These are phyloP conservation scores for Mesembryanthemum crystallinum DNA, from an alignment of 148 eudicot genomes.

Conservation along the genomic window DNA sequence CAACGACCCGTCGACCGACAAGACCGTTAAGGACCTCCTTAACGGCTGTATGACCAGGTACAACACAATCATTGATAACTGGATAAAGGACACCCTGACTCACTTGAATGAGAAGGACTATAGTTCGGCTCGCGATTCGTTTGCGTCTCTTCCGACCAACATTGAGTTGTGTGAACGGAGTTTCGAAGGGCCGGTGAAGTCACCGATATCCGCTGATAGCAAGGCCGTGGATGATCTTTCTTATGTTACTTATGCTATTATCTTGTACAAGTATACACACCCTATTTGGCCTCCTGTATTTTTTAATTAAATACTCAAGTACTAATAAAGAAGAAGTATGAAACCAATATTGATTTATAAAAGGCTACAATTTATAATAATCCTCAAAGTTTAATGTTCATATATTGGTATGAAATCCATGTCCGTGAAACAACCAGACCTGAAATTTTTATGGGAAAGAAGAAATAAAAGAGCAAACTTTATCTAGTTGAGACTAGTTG, in stretches of 20 bases:
- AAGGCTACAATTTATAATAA: too few relatives aligned
- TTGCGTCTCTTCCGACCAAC: not conserved
- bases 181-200: slow-evolving; percentile 1
- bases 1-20: not conserved
- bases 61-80: not conserved
- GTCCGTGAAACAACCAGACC: too few relatives aligned
- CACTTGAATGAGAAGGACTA: not conserved
- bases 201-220: slow-evolving; percentile 12
- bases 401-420: too few relatives aligned
- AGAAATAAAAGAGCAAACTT: too few relatives aligned
- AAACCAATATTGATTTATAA: too few relatives aligned
- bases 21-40: not conserved
- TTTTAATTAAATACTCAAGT: too few relatives aligned
- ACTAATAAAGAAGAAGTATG: too few relatives aligned
- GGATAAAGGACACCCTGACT: not conserved
- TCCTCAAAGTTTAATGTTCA: too few relatives aligned
- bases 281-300: too few relatives aligned
- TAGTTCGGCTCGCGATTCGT: not conserved
- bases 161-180: slow-evolving; percentile 14
- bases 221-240: slow-evolving; percentile 1
- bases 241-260: slow-evolving; percentile 2
- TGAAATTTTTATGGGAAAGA: too few relatives aligned
- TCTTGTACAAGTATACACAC: not conserved
- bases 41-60: not conserved
- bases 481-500: too few relatives aligned